A percentile compares a stretch with the other conserved stretches of the same genome.
phyloP scores from a whole-genome alignment of 192 early-diverging fungal genomes.

The Mortierella alpina region DNA sequence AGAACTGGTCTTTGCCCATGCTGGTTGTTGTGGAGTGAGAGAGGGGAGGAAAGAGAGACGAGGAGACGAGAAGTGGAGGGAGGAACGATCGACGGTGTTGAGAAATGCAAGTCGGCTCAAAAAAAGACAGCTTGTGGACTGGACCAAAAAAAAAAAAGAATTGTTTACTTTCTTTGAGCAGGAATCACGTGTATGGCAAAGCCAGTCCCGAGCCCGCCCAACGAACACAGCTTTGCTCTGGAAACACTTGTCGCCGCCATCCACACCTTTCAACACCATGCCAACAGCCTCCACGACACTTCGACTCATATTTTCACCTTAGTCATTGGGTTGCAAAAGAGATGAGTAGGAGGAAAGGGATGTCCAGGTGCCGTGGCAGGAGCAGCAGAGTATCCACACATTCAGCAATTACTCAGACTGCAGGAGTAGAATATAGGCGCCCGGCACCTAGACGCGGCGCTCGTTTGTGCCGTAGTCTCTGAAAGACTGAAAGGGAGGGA shows the following conservation, averaged over 20 bases:
- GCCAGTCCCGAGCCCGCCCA: too few species aligned
- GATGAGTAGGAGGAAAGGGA: too few species aligned
- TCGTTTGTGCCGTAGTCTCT: too few species aligned
- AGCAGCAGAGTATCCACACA: conserved; percentile 95
- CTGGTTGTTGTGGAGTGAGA: not conserved
- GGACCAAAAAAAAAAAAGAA: conserved; percentile 1
- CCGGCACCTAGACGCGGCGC: not conserved
- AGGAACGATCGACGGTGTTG: not conserved
- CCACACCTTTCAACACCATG: too few species aligned
- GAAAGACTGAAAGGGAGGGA: conserved; percentile 80
- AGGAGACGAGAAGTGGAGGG: not conserved
- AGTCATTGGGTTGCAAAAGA: too few species aligned
- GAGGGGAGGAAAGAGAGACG: not conserved
- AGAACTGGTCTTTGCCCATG: conserved; percentile 65
- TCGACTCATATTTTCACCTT: too few species aligned
- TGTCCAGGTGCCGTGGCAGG: conserved; percentile 92
- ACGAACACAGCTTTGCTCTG: too few species aligned
- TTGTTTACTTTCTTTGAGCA: not conserved
- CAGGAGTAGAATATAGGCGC: conserved; percentile 78
- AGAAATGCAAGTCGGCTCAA: not conserved
- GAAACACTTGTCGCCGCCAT: too few species aligned
- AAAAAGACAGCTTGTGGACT: not conserved
- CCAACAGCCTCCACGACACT: too few species aligned
- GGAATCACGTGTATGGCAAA: not conserved
- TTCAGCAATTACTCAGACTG: conserved; percentile 85